These are phyloP conservation scores for Emergomyces pasteurianus DNA, from an alignment of 2,329 filamentous ascomycete species.

Conservation along the genomic window DNA sequence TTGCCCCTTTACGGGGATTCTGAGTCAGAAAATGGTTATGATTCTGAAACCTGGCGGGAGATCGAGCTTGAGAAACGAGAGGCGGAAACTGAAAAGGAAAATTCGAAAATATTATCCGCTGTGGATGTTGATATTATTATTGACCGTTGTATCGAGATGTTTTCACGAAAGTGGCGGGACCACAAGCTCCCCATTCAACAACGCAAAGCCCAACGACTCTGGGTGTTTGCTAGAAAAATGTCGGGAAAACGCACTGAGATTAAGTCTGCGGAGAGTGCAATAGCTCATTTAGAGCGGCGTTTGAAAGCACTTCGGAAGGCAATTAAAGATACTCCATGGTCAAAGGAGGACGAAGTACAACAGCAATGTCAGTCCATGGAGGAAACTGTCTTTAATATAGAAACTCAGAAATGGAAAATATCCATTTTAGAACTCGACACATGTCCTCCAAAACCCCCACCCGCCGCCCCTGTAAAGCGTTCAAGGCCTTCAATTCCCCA, in stretches of 20 bases:
- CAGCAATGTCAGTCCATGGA: constrained; percentile 50
- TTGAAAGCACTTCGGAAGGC: constrained; percentile 45
- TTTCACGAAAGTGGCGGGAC: constrained; percentile 46
- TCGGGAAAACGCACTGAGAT: constrained; percentile 33
- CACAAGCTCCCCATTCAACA: constrained; percentile 45
- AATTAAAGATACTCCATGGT: constrained; percentile 44
- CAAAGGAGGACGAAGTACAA: constrained; percentile 40
- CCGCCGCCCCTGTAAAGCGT: constrained; percentile 3
- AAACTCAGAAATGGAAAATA: constrained; percentile 34
- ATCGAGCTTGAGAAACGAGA: constrained; percentile 22
- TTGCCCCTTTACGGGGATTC: constrained; percentile 47
- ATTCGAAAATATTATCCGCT: constrained; percentile 23
- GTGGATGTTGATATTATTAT: constrained; percentile 44
- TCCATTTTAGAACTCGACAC: constrained; percentile 26
- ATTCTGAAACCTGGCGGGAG: constrained; percentile 53
- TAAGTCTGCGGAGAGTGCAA: constrained; percentile 29
- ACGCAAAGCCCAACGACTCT: constrained; percentile 47
- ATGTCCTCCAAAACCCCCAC: constrained; percentile 19
- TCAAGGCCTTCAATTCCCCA: constrained; percentile 1
- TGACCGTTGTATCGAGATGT: constrained; percentile 40
- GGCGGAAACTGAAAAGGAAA: constrained; percentile 7
- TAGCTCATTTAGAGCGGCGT: constrained; percentile 37
- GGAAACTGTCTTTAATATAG: constrained; percentile 49
- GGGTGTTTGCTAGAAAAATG: constrained; percentile 43
- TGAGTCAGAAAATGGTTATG: constrained; percentile 40